Evolutionary conservation across 2,329 filamentous ascomycete genomes (phyloP).

Genomic region (Phialocephala sp.): DNA sequence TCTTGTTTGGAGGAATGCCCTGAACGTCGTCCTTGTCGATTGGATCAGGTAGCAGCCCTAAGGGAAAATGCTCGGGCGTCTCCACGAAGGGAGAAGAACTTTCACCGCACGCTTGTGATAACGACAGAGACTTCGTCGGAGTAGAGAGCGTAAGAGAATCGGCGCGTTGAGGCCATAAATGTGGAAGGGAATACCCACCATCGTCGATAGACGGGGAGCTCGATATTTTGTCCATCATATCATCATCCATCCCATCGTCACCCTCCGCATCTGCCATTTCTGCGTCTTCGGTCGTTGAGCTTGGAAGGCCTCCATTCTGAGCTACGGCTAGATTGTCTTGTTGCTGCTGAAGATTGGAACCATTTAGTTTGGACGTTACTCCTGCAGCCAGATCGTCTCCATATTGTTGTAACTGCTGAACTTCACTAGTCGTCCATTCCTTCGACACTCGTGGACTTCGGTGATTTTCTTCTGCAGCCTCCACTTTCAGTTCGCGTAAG

Average conservation of each 20-base stretch:
- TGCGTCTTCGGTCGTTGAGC: constrained; percentile 58
- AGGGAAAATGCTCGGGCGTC: constrained; percentile 38
- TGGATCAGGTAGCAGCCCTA: constrained; percentile 30
- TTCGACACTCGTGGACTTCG: constrained; percentile 66
- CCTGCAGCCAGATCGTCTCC: constrained; percentile 51
- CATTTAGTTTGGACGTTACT: constrained; percentile 48
- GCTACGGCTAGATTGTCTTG: constrained; percentile 65
- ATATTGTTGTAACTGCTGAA: constrained; percentile 43
- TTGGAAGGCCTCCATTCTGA: constrained; percentile 63
- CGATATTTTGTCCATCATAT: constrained; percentile 98
- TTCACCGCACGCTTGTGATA: constrained; percentile 43
- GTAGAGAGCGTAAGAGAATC: constrained; percentile 36
- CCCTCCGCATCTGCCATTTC: constrained; percentile 72
- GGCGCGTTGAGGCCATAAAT: constrained; percentile 39
- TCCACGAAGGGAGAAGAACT: constrained; percentile 41
- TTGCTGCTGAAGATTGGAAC: constrained; percentile 51
- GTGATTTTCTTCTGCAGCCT: constrained; percentile 74
- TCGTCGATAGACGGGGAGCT: constrained; percentile 99
- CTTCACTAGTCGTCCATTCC: constrained; percentile 50
- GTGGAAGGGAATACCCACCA: constrained; percentile 72
- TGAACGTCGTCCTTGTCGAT: constrained; percentile 37
- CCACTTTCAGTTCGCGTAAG: constrained; percentile 78
- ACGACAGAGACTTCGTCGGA: constrained; percentile 27
- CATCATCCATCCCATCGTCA: constrained; percentile 77
- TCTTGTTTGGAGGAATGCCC: constrained; percentile 31